Evolutionary conservation across 108 stramenopile genomes (phyloP), one percentile per base, ranked within the genome.

Genomic region (Cyclotella cryptica): DNA sequence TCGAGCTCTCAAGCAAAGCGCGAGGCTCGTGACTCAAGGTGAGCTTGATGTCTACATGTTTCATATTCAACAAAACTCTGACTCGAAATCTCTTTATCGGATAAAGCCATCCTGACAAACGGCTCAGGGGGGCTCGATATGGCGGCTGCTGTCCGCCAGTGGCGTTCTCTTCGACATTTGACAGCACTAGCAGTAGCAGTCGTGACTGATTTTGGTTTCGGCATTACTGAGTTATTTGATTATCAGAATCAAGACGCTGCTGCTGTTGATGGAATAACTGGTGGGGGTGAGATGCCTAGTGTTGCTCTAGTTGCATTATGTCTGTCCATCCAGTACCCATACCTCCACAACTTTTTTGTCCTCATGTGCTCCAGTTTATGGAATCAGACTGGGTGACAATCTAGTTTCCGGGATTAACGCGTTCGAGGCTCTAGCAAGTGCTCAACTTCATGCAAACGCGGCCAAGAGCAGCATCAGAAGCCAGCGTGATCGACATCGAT

Each of bases 111-210:
- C 63, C 73, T 91, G 15, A 88, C 87, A 10, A 89, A 88, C 63
- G 87, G 89, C 13, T 55, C 82, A 1, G 72, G 79, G 39, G 89
- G 87, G 7, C 66, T 91, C 24, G 87, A 90, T 53, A 81, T 93
- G 80, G 39, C 86, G 12, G 65, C 86, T 24, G 94, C 94, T 41
- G 89, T 90, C 22, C 80, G 67, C 26, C 88, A 88, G 57, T 95
- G 94, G 94, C 64, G 88, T n/a, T 89, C 88, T 42, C 71, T 95
- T 19, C 75, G 90, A 17, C 87, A 93, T 70, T 66, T 95, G 28
- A 78, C 85, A 21, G 90, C 89, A 27, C 65, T 92, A 6, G 76
- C 82, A 30, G 88, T 89, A 40, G 89, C 89, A 62, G 82, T 95
- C 24, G 78, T 89, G 15, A 87, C 87, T 19, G 79, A 73, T 40